phyloP scores from a whole-genome alignment of 805 yeast species.

The Tetrapisispora taiwanensis region DNA sequence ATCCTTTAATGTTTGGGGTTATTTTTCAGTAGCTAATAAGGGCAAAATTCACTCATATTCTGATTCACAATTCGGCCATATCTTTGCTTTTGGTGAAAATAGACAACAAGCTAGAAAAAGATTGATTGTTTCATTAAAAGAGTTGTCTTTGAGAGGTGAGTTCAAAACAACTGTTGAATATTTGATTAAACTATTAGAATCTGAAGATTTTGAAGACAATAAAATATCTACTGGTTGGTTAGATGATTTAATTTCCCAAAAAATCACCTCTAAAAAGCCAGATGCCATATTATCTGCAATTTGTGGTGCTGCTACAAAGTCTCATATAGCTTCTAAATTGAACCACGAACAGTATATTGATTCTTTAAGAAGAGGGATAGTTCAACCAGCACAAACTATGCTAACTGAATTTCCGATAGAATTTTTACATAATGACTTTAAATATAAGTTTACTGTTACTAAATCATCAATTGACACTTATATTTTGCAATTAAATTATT shows the following conservation, averaged over 20 bases:
- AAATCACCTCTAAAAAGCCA: constrained; percentile 94
- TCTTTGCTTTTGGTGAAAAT: constrained; percentile 97
- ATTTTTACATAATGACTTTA: constrained; percentile 86
- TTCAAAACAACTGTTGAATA: constrained; percentile 97
- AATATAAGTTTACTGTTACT: constrained; percentile 92
- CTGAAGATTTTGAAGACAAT: constrained; percentile 92
- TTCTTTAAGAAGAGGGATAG: constrained; percentile 89
- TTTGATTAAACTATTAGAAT: constrained; percentile 85
- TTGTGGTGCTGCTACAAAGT: constrained; percentile 95
- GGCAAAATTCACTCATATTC: constrained; percentile 97
- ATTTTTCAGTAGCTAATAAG: constrained; percentile 91
- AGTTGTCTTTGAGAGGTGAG: constrained; percentile 94
- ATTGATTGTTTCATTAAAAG: constrained; percentile 97
- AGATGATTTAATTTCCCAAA: constrained; percentile 88
- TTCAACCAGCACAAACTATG: constrained; percentile 68
- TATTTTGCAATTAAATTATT: constrained; percentile 87
- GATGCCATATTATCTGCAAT: constrained; percentile 82
- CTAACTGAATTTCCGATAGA: constrained; percentile 88
- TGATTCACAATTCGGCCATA: constrained; percentile 98
- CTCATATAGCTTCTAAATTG: constrained; percentile 67
- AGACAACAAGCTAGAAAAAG: constrained; percentile 96
- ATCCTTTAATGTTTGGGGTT: constrained; percentile 98
- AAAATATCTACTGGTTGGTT: constrained; percentile 98
- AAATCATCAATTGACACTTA: constrained; percentile 77
- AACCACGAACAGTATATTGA: constrained; percentile 57